These are phyloP conservation scores for Diddensiella santjacobensis DNA, from an alignment of 805 yeast species.

Conservation along the genomic window DNA sequence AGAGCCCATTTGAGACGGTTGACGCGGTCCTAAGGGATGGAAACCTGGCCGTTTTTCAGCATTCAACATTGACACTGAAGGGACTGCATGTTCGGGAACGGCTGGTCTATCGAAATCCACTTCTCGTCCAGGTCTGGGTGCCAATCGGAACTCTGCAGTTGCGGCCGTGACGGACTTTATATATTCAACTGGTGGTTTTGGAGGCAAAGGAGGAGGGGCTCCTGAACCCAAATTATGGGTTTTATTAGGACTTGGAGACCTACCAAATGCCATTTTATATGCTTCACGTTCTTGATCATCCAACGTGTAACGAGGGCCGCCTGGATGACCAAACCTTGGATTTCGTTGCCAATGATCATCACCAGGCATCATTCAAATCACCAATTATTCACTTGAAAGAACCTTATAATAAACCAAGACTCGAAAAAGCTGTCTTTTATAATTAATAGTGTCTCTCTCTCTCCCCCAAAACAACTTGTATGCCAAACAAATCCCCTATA, in stretches of 20 bases:
- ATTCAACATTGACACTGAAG: slow-evolving; percentile 9
- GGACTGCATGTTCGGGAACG: slow-evolving; percentile 5
- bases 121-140: neutral
- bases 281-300: neutral
- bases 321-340: no score
- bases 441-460: no score
- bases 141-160: slow-evolving; percentile 14
- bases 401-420: no score
- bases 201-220: slow-evolving; percentile 22
- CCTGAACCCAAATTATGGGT: neutral
- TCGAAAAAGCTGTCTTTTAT: no score
- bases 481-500: no score
- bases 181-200: slow-evolving; percentile 22
- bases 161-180: slow-evolving; percentile 15
- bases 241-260: neutral
- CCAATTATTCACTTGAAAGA: no score
- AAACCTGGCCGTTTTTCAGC: slow-evolving; percentile 15
- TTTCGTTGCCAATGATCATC: no score
- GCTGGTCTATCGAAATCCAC: neutral
- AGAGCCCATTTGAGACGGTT: slow-evolving; percentile 1
- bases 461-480: no score
- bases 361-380: no score
- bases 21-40: slow-evolving; percentile 22
- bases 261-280: neutral
- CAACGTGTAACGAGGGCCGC: no score